These are phyloP conservation scores for Dioscorea alata DNA, from an alignment of 106 monocot species.

Conservation along the genomic window DNA sequence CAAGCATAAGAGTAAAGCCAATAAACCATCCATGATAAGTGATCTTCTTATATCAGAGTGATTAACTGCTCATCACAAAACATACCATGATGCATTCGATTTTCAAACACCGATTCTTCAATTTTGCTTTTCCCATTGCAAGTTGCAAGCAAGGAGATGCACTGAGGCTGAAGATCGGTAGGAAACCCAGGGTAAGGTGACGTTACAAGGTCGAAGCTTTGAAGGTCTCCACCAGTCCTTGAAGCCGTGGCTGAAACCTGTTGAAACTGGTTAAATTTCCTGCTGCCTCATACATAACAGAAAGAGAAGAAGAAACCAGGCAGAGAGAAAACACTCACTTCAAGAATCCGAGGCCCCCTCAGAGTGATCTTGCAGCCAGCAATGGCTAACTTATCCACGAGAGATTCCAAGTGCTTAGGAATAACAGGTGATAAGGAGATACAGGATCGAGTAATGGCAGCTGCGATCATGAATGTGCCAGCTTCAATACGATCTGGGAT, in stretches of 20 bases:
- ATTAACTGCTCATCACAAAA: background rate
- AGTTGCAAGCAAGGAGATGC: constrained; percentile 44
- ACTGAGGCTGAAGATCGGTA: constrained; percentile 53
- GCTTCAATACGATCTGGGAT: constrained; percentile 52
- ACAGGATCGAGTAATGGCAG: constrained; percentile 45
- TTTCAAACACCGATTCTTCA: constrained; percentile 49
- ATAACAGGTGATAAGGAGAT: constrained; percentile 44
- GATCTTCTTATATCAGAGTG: no score
- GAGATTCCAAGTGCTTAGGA: constrained; percentile 21
- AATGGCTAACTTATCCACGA: constrained; percentile 30
- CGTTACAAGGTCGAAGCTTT: constrained; percentile 34
- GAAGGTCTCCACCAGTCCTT: constrained; percentile 21
- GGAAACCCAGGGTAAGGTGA: constrained; percentile 48
- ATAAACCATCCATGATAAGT: no score
- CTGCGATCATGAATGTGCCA: constrained; percentile 52
- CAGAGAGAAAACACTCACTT: constrained; percentile 15
- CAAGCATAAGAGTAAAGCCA: background rate
- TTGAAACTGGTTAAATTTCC: background rate
- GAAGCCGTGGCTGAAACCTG: constrained; percentile 31
- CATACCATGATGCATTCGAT: constrained; percentile 56
- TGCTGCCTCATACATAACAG: background rate
- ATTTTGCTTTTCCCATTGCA: constrained; percentile 35
- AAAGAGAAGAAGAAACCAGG: background rate
- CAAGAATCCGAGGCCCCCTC: constrained; percentile 12
- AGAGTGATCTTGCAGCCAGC: constrained; percentile 44